Percentiles rank a stretch among this genome's conserved stretches.
phyloP scores from a whole-genome alignment of 352 stramenopile genomes.

The Globisporangium paddicum region DNA sequence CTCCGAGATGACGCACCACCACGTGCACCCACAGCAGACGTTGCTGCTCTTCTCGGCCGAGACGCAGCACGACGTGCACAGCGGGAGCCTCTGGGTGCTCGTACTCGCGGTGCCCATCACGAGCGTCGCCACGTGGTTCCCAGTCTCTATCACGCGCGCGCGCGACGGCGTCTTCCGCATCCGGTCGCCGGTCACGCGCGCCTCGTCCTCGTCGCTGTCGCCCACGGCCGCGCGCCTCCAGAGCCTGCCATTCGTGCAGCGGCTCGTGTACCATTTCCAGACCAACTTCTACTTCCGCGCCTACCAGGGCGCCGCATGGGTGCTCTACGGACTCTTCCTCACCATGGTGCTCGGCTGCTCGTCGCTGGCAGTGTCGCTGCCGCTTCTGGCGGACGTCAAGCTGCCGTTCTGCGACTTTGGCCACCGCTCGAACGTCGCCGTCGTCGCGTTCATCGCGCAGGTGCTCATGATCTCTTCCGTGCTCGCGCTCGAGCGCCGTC shows the following conservation, averaged over 20 bases:
- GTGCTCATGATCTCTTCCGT: slow-evolving; percentile 78
- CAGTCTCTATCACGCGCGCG: slow-evolving; percentile 39
- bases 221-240: slow-evolving; percentile 20
- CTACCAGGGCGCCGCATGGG: slow-evolving; percentile 63
- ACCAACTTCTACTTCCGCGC: slow-evolving; percentile 60
- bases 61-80: slow-evolving; percentile 31
- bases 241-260: slow-evolving; percentile 10
- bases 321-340: slow-evolving; percentile 52
- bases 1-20: slow-evolving; percentile 43
- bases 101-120: slow-evolving; percentile 48
- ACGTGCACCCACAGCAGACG: slow-evolving; percentile 8
- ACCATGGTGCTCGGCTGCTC: slow-evolving; percentile 33
- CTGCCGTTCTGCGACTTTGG: slow-evolving; percentile 39
- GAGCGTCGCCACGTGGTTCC: slow-evolving; percentile 52
- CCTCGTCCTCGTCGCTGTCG: slow-evolving; percentile 15
- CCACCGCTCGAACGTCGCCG: slow-evolving; percentile 46
- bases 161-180: slow-evolving; percentile 25
- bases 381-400: neutral
- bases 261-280: slow-evolving; percentile 20
- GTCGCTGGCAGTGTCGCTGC: slow-evolving; percentile 5
- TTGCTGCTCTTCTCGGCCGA: slow-evolving; percentile 25
- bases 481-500: slow-evolving; percentile 49
- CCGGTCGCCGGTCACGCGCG: slow-evolving; percentile 19
- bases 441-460: slow-evolving; percentile 65
- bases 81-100: slow-evolving; percentile 36